Evolutionary conservation across 495 filamentous ascomycete species (phyloP), one percentile per base, ranked within the genome.

Genomic region (Podospora australis): DNA sequence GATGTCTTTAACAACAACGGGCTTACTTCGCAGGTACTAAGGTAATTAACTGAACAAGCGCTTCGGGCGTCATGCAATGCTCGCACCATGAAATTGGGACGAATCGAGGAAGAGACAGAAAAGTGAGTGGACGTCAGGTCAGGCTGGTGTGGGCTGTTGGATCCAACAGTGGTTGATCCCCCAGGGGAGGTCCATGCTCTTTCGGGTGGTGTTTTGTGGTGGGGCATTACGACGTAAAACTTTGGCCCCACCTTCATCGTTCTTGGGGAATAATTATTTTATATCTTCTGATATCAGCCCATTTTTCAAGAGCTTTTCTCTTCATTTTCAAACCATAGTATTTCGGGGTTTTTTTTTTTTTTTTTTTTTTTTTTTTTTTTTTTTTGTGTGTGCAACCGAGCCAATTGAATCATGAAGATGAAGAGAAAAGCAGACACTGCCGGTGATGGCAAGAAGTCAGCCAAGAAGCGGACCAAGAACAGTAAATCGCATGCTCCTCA

Each of bases 391-490:
- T 42, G n/a, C 39, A 44, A 38, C 30, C 25, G 16, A 22, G 0
- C 34, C 62, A 64, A 67, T 70, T 62, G 49, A 16, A 17, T 29
- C 6, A 9, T 49, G 45, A 66, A 49, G 22, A 73, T 73, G 70
- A 76, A 76, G 63, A 70, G 72, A 63, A 74, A 73, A 52, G 71
- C 70, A 22, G 60, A 67, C 13, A 46, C 57, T n/a, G 46, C 64
- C 35, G 57, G 55, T 44, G 57, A 46, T 32, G 50, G 49, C 53
- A 65, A 65, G 52, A 68, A 65, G 50, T 59, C 66, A 25, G 14
- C 43, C 43, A 72, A 70, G 44, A 74, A 72, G 59, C 67, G 66
- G 46, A 56, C 64, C 50, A 73, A 72, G 58, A 68, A 60, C 57
- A 52, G 72, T 76, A 64, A 26, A 24, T 36, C 13, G 11, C 16